Evolutionary conservation across 371 early-diverging fungal genomes (phyloP), one percentile per base, ranked within the genome.

Genomic region (Coemansia sp.): DNA sequence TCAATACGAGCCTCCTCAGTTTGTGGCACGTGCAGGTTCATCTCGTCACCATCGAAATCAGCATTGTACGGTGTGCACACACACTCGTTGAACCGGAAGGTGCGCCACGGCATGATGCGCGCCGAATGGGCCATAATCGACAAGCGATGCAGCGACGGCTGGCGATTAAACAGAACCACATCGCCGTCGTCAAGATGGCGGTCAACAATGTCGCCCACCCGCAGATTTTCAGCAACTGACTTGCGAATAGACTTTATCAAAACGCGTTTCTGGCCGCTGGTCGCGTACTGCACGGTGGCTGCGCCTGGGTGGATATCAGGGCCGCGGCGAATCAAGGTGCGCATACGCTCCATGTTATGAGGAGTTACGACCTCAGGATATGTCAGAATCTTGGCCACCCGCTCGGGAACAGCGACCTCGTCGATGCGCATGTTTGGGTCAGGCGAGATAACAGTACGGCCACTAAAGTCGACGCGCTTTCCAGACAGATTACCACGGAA

Each of bases 41-140:
- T 99, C 82, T 99, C 99, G 83, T 99, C 99, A 71, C 99, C 99
- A 80, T 99, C 99, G 80, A 99, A 99, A 88, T 99, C 99, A 45
- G 99, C 99, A 82, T 99, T 99, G 78, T 99, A 99, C 24, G 99
- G 99, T 4, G 95, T 89, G 81, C 99, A 99, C 4, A 98, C 99
- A 87, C 98, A 99, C 81, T 98, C 99, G 80, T 99, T 99, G 86
- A 99, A 98, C 54, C 99, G 88, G 83, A 99, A 93, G 3, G 99
- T 99, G 68, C 97, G 84, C 92, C 97, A 95, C 3, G 97, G 96
- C 79, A 92, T 91, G 18, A 99, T 89, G 69, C 94, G 73, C 57
- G 86, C 95, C 82, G 88, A 90, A 80, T 99, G 99, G 3, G 98
- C 92, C 99, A 99, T 99, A 67, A 99, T 99, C 79, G 93, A 92